phyloP scores from a whole-genome alignment of 345 rosid genomes.

The Melaleuca quinquenervia region DNA sequence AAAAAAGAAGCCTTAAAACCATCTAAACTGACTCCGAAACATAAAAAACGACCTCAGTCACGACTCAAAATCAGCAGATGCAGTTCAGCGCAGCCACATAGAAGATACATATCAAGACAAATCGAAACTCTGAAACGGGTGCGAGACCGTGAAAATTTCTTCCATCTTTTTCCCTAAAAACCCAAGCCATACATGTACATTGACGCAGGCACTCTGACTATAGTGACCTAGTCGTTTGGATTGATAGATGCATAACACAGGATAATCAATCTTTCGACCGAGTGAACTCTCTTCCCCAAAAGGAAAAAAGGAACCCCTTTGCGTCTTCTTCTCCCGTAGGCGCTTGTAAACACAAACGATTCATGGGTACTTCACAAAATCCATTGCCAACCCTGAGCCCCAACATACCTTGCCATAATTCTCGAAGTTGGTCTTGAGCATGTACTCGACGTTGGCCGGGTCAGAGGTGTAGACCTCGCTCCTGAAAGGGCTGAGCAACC shows the following conservation, averaged over 20 bases:
- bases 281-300: neutral
- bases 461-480: slow-evolving; percentile 39
- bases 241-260: neutral
- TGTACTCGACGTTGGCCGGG: slow-evolving; percentile 35
- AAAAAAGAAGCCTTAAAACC: too few relatives aligned
- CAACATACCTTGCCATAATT: slow-evolving; percentile 32
- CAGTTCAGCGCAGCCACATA: neutral
- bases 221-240: neutral
- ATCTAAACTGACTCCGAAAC: too few relatives aligned
- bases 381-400: neutral
- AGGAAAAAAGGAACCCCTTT: neutral
- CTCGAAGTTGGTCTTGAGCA: slow-evolving; percentile 34
- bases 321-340: neutral
- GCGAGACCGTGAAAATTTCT: neutral
- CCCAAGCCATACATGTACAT: neutral
- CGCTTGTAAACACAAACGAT: neutral
- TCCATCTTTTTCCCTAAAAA: neutral
- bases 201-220: neutral
- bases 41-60: too few relatives aligned
- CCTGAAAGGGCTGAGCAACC: slow-evolving; percentile 30
- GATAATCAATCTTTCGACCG: neutral
- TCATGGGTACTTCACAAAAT: neutral
- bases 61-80: neutral
- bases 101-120: neutral
- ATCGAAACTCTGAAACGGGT: neutral